Evolutionary conservation across 257 asterid species (phyloP).

Genomic region (Solanum verrucosum): DNA sequence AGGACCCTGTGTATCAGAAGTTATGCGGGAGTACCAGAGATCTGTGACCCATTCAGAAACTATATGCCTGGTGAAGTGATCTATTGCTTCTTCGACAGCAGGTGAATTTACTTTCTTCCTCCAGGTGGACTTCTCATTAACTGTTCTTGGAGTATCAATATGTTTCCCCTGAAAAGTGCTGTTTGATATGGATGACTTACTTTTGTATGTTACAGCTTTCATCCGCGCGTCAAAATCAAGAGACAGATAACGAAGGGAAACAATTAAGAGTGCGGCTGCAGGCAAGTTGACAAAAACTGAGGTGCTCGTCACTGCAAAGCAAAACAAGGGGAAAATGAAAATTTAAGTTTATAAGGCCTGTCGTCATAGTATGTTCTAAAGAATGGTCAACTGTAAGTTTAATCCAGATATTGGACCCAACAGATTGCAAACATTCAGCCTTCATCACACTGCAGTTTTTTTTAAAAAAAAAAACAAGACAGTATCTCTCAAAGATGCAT

Average conservation of each 20-base stretch:
- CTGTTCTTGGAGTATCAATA: conserved; percentile 22
- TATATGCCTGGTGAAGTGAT: conserved; percentile 68
- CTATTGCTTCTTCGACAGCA: conserved; percentile 82
- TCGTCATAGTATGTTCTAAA: not conserved
- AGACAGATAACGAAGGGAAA: conserved; percentile 62
- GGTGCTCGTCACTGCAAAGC: conserved; percentile 72
- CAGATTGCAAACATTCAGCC: not conserved
- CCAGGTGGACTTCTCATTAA: conserved; percentile 57
- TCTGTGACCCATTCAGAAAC: conserved; percentile 95
- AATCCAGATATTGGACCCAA: not conserved
- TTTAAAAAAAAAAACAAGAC: not conserved
- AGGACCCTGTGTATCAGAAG: conserved; percentile 79
- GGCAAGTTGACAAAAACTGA: conserved; percentile 89
- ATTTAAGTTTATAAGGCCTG: not conserved
- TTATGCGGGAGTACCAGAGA: conserved; percentile 88
- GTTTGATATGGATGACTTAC: conserved; percentile 37
- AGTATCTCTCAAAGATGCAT: not conserved
- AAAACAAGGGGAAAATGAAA: not conserved
- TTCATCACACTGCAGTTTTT: not conserved
- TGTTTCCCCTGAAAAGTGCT: conserved; percentile 25
- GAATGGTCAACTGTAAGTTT: not conserved
- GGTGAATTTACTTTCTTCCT: conserved; percentile 84
- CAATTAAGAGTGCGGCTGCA: conserved; percentile 61
- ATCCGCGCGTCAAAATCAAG: conserved; percentile 77
- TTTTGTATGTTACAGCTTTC: conserved; percentile 66